Percentiles rank a stretch among this genome's conserved stretches.
Conservation (phyloP, 345 rosid genomes). For the Eucalyptus shirleyi region DNA sequence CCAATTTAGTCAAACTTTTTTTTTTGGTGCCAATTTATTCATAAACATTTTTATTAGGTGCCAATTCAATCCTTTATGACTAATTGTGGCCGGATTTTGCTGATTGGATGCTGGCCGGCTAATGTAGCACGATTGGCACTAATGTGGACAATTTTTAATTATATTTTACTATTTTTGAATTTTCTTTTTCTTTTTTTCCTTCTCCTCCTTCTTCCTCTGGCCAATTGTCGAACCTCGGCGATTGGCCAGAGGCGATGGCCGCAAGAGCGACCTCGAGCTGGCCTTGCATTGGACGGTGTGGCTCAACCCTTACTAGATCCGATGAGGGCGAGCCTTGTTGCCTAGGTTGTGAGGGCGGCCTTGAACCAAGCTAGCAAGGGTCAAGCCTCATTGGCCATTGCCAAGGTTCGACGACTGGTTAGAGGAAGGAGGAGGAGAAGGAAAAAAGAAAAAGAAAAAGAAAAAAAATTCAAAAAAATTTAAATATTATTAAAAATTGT, state of each 20-base stretch:
- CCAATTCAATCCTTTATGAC: fast-evolving
- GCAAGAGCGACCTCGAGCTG: fast-evolving
- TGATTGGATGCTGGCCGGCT: fast-evolving
- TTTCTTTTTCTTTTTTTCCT: no score
- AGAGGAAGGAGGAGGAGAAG: no score
- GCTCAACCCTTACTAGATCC: fast-evolving
- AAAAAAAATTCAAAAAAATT: no score
- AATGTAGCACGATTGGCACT: fast-evolving
- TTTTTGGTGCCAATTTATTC: no score
- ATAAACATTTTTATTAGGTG: fast-evolving
- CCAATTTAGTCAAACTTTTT: no score
- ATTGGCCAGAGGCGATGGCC: fast-evolving
- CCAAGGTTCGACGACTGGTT: fast-evolving
- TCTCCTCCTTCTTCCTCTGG: no score
- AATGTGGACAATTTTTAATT: fast-evolving
- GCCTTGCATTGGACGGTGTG: fast-evolving
- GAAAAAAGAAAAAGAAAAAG: fast-evolving
- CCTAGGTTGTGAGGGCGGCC: no score
- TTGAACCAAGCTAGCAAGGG: no score
- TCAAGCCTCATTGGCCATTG: fast-evolving
- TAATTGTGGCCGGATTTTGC: fast-evolving
- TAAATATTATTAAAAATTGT: no score
- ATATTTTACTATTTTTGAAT: fast-evolving
- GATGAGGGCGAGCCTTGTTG: fast-evolving
- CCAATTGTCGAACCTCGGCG: fast-evolving